Percentiles rank a stretch among this genome's conserved stretches.
Evolutionary conservation across 2,329 filamentous ascomycete genomes (phyloP).

Genomic region (Ampelomyces quisqualis): DNA sequence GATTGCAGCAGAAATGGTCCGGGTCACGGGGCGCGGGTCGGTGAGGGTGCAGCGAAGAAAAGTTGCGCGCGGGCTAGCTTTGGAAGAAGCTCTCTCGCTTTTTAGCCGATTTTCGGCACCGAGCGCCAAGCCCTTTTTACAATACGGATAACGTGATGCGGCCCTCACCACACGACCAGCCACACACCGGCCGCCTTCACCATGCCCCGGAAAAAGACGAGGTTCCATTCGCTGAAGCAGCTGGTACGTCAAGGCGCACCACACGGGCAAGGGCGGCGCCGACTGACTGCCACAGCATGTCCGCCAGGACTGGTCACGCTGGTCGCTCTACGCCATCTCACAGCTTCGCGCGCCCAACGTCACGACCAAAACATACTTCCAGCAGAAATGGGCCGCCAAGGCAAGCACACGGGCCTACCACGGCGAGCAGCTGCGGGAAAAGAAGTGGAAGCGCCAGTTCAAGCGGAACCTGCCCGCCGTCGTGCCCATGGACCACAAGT

Average conservation of each 20-base stretch:
- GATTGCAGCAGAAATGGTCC: not conserved
- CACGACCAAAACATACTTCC: slow-evolving; percentile 71
- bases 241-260: slow-evolving; percentile 55
- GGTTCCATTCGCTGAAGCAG: slow-evolving; percentile 67
- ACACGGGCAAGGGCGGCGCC: slow-evolving; percentile 6
- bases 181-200: slow-evolving; percentile 20
- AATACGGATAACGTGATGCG: not conserved
- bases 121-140: not conserved
- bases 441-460: slow-evolving; percentile 94
- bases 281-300: slow-evolving; percentile 65
- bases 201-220: slow-evolving; percentile 50
- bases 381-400: slow-evolving; percentile 97
- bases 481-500: slow-evolving; percentile 77
- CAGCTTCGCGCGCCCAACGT: slow-evolving; percentile 51
- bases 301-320: slow-evolving; percentile 96
- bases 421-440: slow-evolving; percentile 90
- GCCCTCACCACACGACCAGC: slow-evolving; percentile 1
- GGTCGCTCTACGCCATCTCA: slow-evolving; percentile 87
- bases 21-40: too few relatives aligned
- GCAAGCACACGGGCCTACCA: slow-evolving; percentile 82
- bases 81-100: slow-evolving; percentile 1
- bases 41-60: too few relatives aligned
- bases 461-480: slow-evolving; percentile 76
- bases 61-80: slow-evolving; percentile 3
- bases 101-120: slow-evolving; percentile 3